Conservation (phyloP, 2,329 filamentous ascomycete genomes). For the Fusarium longipes region DNA sequence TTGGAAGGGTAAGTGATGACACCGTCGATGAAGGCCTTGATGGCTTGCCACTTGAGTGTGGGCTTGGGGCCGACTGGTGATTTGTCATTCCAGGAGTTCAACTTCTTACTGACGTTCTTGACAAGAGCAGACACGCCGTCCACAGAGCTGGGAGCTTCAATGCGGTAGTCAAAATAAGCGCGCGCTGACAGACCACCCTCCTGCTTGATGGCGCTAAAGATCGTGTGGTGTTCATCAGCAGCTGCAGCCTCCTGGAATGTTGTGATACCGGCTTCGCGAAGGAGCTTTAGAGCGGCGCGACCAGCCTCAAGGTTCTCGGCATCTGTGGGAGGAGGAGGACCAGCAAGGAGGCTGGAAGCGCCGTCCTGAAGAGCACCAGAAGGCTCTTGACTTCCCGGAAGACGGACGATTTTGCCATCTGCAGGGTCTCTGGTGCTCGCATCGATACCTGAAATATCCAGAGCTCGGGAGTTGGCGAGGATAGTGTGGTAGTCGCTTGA, state of each 20-base stretch:
- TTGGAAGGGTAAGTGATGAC: slow-evolving; percentile 47
- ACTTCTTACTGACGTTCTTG: slow-evolving; percentile 14
- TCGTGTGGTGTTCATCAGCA: slow-evolving; percentile 2
- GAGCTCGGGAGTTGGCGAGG: slow-evolving; percentile 41
- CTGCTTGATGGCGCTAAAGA: slow-evolving; percentile 40
- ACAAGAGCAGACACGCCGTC: slow-evolving; percentile 24
- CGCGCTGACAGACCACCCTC: slow-evolving; percentile 38
- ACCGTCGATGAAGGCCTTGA: slow-evolving; percentile 46
- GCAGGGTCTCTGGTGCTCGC: slow-evolving; percentile 35
- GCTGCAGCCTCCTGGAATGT: slow-evolving; percentile 46
- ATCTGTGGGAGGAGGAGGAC: slow-evolving; percentile 31
- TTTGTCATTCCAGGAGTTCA: slow-evolving; percentile 29
- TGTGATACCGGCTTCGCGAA: slow-evolving; percentile 45
- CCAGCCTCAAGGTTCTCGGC: slow-evolving; percentile 39
- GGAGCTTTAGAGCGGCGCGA: slow-evolving; percentile 43
- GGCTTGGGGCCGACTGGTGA: slow-evolving; percentile 30
- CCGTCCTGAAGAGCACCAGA: slow-evolving; percentile 43
- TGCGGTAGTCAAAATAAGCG: slow-evolving; percentile 45
- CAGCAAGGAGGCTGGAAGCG: slow-evolving; percentile 35
- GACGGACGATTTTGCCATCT: slow-evolving; percentile 41
- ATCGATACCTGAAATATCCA: slow-evolving; percentile 41
- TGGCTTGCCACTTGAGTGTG: slow-evolving; percentile 44
- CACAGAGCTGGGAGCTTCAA: slow-evolving; percentile 39
- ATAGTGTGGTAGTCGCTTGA: slow-evolving; percentile 44
- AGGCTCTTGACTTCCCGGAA: slow-evolving; percentile 44